Evolutionary conservation across 2,329 filamentous ascomycete species (phyloP).

Genomic region (Pseudophaeomoniella oleicola): DNA sequence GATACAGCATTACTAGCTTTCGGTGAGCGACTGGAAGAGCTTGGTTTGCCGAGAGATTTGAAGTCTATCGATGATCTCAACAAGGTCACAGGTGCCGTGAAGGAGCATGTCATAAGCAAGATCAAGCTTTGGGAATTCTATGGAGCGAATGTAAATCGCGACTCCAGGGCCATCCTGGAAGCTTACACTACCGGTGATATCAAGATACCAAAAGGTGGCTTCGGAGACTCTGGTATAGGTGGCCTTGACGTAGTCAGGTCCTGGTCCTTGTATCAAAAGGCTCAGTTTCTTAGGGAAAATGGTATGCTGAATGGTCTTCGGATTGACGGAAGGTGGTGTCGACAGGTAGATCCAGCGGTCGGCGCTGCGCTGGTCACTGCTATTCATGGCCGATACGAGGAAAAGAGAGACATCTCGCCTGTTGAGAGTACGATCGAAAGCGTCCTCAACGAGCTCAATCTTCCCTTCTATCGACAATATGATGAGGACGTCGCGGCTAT

Average conservation of each 20-base stretch:
- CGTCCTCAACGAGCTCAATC: constrained; percentile 70
- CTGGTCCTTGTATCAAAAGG: constrained; percentile 43
- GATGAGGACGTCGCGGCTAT: constrained; percentile 71
- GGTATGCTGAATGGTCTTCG: constrained; percentile 57
- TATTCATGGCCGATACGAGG: constrained; percentile 52
- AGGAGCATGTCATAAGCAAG: constrained; percentile 60
- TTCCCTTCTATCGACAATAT: constrained; percentile 84
- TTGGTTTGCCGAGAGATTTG: constrained; percentile 64
- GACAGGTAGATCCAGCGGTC: constrained; percentile 53
- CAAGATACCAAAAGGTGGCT: constrained; percentile 37
- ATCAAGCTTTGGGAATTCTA: constrained; percentile 92
- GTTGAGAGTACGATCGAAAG: constrained; percentile 38
- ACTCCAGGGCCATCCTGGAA: constrained; percentile 53
- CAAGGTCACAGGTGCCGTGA: constrained; percentile 70
- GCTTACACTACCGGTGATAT: constrained; percentile 54
- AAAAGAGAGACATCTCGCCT: constrained; percentile 28
- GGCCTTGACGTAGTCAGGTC: constrained; percentile 38
- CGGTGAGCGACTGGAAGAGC: constrained; percentile 43
- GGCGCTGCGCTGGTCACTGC: constrained; percentile 54
- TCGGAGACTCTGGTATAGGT: constrained; percentile 27
- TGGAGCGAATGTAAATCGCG: constrained; percentile 60
- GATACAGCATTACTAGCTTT: constrained; percentile 58
- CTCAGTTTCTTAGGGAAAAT: constrained; percentile 47
- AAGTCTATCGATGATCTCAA: constrained; percentile 57
- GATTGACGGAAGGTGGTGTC: constrained; percentile 66